Evolutionary conservation across 768 basidiomycete species (phyloP).

Genomic region (Russula vinacea): DNA sequence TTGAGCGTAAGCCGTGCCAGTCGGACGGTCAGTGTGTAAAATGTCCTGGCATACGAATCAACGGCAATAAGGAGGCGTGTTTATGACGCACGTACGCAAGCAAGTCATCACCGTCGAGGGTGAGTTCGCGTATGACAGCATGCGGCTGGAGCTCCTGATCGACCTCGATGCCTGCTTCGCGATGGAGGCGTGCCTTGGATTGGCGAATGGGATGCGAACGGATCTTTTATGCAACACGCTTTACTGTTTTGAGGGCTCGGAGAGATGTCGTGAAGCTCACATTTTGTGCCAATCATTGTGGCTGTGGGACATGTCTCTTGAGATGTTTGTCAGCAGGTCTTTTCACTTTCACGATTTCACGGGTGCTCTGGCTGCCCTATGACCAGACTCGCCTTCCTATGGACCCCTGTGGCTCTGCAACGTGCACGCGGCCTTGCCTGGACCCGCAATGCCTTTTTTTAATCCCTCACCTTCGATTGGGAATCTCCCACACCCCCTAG

Average conservation of each 20-base stretch:
- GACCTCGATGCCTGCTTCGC: slow-evolving; percentile 82
- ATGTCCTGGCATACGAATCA: slow-evolving; percentile 47
- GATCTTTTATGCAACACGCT: slow-evolving; percentile 30
- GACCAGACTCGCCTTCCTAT: background rate
- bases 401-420: background rate
- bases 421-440: background rate
- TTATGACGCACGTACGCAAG: slow-evolving; percentile 59
- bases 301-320: slow-evolving; percentile 32
- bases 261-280: slow-evolving; percentile 38
- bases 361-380: background rate
- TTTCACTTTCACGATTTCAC: background rate
- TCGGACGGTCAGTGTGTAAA: slow-evolving; percentile 76
- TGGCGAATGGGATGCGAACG: slow-evolving; percentile 75
- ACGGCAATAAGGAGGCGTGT: slow-evolving; percentile 17
- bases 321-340: no score
- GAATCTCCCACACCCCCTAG: background rate
- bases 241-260: slow-evolving; percentile 6
- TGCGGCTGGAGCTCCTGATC: slow-evolving; percentile 81
- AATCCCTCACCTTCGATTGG: slow-evolving; percentile 1
- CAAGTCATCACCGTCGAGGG: slow-evolving; percentile 62
- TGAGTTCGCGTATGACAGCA: slow-evolving; percentile 70
- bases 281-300: slow-evolving; percentile 50
- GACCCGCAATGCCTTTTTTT: background rate
- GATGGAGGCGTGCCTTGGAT: slow-evolving; percentile 69
- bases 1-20: slow-evolving; percentile 83